A percentile compares a stretch with the other conserved stretches of the same genome.
These are phyloP conservation scores for Phlyctochytrium arcticum DNA, from an alignment of 192 early-diverging fungal species.

Conservation along the genomic window DNA sequence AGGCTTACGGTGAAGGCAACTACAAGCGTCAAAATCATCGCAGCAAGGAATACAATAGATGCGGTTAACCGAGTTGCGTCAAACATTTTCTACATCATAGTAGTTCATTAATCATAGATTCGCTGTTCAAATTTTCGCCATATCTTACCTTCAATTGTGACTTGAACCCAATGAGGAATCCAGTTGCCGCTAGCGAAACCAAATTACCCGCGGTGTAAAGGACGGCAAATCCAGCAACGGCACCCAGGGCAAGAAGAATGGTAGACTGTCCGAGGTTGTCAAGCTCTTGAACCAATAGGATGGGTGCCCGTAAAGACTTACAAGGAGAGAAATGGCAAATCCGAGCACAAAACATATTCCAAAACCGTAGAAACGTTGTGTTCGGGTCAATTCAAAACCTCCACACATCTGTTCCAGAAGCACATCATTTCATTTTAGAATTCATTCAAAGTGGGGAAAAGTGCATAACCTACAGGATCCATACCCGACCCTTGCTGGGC, in stretches of 20 bases:
- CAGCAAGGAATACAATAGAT: slow-evolving; percentile 63
- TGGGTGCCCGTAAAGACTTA: too few relatives aligned
- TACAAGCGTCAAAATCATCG: slow-evolving; percentile 69
- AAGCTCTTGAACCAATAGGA: background rate
- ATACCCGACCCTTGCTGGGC: slow-evolving; percentile 16
- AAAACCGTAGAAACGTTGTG: slow-evolving; percentile 75
- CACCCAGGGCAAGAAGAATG: slow-evolving; percentile 47
- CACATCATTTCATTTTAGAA: background rate
- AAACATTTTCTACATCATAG: slow-evolving; percentile 44
- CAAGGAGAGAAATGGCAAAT: slow-evolving; percentile 73
- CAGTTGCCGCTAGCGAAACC: slow-evolving; percentile 76
- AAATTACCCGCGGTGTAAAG: slow-evolving; percentile 90
- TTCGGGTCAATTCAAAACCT: slow-evolving; percentile 52
- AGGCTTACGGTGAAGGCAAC: slow-evolving; percentile 65
- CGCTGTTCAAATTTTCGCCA: too few relatives aligned
- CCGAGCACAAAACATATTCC: slow-evolving; percentile 78
- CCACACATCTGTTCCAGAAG: slow-evolving; percentile 42
- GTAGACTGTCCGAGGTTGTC: slow-evolving; percentile 47
- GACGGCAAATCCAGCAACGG: slow-evolving; percentile 76
- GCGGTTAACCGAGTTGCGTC: slow-evolving; percentile 68
- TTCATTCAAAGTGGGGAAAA: background rate
- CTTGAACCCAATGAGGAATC: slow-evolving; percentile 83
- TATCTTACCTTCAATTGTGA: slow-evolving; percentile 77
- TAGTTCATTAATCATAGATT: too few relatives aligned
- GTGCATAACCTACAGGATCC: slow-evolving; percentile 16